Conservation (phyloP, 2,329 filamentous ascomycete genomes). For the Tolypocladium pustulatum region DNA sequence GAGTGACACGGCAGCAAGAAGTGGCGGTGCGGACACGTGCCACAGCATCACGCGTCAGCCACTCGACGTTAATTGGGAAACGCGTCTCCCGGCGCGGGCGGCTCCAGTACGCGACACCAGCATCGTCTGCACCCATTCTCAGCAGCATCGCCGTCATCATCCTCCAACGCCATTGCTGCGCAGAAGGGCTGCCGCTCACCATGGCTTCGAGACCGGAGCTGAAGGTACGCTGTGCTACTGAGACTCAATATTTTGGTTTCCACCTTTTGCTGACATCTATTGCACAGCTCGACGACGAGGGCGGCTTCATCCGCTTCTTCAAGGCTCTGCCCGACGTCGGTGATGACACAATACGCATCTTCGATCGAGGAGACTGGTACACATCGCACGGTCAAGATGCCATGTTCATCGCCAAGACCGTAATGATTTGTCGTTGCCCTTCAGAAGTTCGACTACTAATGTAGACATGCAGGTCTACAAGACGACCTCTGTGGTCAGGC, state of each 20-base stretch:
- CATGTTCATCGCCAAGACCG: conserved; percentile 69
- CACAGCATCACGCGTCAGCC: background rate
- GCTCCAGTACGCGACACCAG: conserved; percentile 2
- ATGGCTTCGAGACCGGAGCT: conserved; percentile 66
- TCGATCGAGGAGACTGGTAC: conserved; percentile 91
- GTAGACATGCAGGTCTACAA: conserved; percentile 69
- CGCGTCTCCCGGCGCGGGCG: conserved; percentile 9
- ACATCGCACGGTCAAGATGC: conserved; percentile 86
- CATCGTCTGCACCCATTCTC: background rate
- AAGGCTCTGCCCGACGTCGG: conserved; percentile 66
- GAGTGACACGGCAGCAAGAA: background rate
- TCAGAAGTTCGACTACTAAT: background rate
- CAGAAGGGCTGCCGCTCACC: conserved; percentile 12
- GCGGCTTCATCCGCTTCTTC: conserved; percentile 94
- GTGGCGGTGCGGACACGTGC: conserved; percentile 3
- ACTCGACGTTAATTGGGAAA: conserved; percentile 10
- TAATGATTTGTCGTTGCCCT: conserved; percentile 19
- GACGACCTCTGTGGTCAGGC: conserved; percentile 88
- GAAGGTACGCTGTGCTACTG: conserved; percentile 38
- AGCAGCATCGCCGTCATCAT: background rate
- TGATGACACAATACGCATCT: conserved; percentile 74
- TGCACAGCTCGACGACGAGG: conserved; percentile 80
- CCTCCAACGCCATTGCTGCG: background rate
- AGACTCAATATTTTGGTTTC: too few relatives aligned
- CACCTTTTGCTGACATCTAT: background rate